Conservation (phyloP, 176 grass and related monocot species). For the Bonia amplexicaulis region DNA sequence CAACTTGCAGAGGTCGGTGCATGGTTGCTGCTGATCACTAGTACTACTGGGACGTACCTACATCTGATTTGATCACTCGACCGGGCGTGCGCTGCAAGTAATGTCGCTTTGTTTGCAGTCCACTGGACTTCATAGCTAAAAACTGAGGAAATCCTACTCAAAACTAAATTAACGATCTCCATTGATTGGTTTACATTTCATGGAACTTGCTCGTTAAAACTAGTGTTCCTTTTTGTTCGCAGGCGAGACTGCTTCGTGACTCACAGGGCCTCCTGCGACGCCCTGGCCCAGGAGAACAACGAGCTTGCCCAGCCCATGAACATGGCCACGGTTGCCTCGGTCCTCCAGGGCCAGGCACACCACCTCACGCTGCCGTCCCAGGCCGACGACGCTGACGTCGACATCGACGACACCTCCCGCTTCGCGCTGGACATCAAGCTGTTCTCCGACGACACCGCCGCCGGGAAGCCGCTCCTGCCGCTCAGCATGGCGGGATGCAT, state of each 20-base stretch:
- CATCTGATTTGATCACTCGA: too few species aligned
- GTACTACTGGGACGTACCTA: too few species aligned
- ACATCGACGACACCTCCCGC: background rate
- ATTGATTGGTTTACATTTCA: background rate
- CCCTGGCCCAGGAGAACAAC: slow-evolving; percentile 58
- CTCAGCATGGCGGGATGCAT: slow-evolving; percentile 40
- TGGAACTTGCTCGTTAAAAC: background rate
- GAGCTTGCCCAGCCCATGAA: slow-evolving; percentile 53
- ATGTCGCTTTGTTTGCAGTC: background rate
- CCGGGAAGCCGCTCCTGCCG: background rate
- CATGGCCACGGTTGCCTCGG: slow-evolving; percentile 61
- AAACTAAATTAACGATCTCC: background rate
- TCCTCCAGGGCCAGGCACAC: slow-evolving; percentile 40
- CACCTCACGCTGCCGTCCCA: background rate
- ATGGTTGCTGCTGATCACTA: too few species aligned
- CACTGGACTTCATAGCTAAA: background rate
- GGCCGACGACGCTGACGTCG: background rate
- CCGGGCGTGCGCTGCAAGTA: background rate
- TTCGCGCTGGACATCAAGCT: slow-evolving; percentile 27
- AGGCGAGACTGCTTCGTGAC: slow-evolving; percentile 81
- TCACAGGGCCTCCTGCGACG: slow-evolving; percentile 68
- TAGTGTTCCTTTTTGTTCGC: background rate
- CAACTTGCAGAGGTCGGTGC: too few species aligned
- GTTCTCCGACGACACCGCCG: slow-evolving; percentile 9
- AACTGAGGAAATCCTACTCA: background rate